phyloP scores from a whole-genome alignment of 305 asterid species.

The Fraxinus ornus region DNA sequence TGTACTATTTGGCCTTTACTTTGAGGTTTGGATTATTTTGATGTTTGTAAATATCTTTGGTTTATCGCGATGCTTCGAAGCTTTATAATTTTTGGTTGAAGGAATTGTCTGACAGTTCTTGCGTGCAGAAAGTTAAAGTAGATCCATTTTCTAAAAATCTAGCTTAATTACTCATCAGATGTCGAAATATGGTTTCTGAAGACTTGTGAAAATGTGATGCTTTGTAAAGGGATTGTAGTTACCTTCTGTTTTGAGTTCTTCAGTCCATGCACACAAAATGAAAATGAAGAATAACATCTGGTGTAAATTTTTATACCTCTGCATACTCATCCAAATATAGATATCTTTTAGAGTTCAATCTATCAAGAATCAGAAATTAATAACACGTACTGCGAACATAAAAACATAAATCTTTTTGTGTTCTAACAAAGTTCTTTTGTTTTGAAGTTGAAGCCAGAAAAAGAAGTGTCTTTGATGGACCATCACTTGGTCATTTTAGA shows the following conservation, averaged over 20 bases:
- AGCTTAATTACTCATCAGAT: not conserved
- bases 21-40: not conserved
- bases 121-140: not conserved
- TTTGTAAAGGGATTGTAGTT: not conserved
- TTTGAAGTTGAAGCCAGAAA: not conserved
- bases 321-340: not conserved
- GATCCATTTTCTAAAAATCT: not conserved
- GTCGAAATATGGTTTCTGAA: not conserved
- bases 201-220: not conserved
- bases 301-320: not conserved
- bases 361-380: not conserved
- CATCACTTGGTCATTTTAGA: not conserved
- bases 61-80: not conserved
- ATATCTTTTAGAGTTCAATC: not conserved
- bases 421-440: not conserved
- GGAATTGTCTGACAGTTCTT: not conserved
- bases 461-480: not conserved
- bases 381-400: not conserved
- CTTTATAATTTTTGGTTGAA: not conserved
- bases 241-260: not conserved
- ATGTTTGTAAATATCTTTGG: not conserved
- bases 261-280: not conserved
- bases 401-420: not conserved
- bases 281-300: not conserved
- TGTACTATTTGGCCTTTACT: not conserved